Evolutionary conservation across 352 stramenopile genomes (phyloP).

Genomic region (Globisporangium nagaii): DNA sequence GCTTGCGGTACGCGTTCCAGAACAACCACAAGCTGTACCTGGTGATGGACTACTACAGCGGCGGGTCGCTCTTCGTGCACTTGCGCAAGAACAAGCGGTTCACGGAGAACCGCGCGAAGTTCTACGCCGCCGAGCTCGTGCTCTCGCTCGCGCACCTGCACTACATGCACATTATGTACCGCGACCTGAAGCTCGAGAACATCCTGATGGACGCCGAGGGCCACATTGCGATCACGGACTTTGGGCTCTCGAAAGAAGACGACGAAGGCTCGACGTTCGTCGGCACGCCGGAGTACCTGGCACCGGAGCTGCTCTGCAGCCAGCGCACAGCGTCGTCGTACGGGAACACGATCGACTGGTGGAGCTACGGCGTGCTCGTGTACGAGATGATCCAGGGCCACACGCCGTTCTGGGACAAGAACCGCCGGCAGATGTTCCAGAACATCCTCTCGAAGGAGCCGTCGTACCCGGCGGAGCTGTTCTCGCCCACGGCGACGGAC

Average conservation of each 20-base stretch:
- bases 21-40: conserved; percentile 86
- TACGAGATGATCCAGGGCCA: conserved; percentile 88
- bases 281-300: conserved; percentile 81
- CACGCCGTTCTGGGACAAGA: conserved; percentile 83
- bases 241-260: conserved; percentile 85
- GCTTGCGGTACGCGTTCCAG: conserved; percentile 85
- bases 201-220: conserved; percentile 85
- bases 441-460: conserved; percentile 78
- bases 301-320: conserved; percentile 71
- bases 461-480: conserved; percentile 49
- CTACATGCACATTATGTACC: conserved; percentile 87
- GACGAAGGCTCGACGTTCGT: conserved; percentile 81
- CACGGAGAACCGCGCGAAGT: conserved; percentile 56
- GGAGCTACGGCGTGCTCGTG: conserved; percentile 79
- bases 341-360: conserved; percentile 87
- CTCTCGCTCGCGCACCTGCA: conserved; percentile 82
- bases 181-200: conserved; percentile 88
- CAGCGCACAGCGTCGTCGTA: conserved; percentile 72
- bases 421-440: conserved; percentile 82
- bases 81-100: conserved; percentile 76
- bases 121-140: conserved; percentile 84
- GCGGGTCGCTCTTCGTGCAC: conserved; percentile 83
- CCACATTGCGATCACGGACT: conserved; percentile 84
- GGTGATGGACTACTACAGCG: conserved; percentile 88
- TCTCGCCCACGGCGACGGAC: conserved; percentile 60